A percentile compares a stretch with the other conserved stretches of the same genome.
Evolutionary conservation across 1,139 yeast genomes (phyloP).

Genomic region (Hyphopichia buzzinii): DNA sequence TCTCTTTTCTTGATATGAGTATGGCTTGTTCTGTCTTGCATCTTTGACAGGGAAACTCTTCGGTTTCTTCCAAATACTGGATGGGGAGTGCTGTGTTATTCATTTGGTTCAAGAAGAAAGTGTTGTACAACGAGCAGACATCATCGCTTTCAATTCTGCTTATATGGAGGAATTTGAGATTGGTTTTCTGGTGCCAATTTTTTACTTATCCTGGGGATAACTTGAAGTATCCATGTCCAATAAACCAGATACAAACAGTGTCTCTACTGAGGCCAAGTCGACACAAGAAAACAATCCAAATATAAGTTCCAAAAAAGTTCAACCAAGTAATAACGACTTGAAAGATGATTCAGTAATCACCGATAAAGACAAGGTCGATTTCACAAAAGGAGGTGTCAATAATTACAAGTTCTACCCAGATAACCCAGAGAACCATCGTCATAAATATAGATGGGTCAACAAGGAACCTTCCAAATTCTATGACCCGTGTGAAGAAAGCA

Average conservation of each 20-base stretch:
- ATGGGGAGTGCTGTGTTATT: constrained; percentile 11
- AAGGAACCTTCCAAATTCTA: constrained; percentile 83
- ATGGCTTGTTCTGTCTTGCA: constrained; percentile 51
- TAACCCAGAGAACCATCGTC: constrained; percentile 61
- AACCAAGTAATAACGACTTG: too few relatives aligned
- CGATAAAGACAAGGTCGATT: constrained; percentile 52
- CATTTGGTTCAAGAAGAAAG: too few relatives aligned
- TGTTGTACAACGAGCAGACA: too few relatives aligned
- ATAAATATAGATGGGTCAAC: constrained; percentile 56
- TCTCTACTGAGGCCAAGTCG: too few relatives aligned
- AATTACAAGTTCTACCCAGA: constrained; percentile 81
- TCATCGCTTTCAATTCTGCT: too few relatives aligned
- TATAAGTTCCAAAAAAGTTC: too few relatives aligned
- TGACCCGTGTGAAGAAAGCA: constrained; percentile 90
- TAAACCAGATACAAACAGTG: too few relatives aligned
- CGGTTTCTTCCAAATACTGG: constrained; percentile 14
- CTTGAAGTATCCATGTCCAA: too few relatives aligned
- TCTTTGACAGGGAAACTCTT: constrained; percentile 33
- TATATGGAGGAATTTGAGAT: background rate
- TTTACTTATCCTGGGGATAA: too few relatives aligned
- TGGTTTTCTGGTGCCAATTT: background rate
- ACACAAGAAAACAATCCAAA: too few relatives aligned
- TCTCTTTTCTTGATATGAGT: constrained; percentile 64
- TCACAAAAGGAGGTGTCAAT: constrained; percentile 52
- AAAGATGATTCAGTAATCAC: constrained; percentile 25